Evolutionary conservation across 345 rosid genomes (phyloP), one percentile per base, ranked within the genome.

Genomic region (Dipteronia sinensis): DNA sequence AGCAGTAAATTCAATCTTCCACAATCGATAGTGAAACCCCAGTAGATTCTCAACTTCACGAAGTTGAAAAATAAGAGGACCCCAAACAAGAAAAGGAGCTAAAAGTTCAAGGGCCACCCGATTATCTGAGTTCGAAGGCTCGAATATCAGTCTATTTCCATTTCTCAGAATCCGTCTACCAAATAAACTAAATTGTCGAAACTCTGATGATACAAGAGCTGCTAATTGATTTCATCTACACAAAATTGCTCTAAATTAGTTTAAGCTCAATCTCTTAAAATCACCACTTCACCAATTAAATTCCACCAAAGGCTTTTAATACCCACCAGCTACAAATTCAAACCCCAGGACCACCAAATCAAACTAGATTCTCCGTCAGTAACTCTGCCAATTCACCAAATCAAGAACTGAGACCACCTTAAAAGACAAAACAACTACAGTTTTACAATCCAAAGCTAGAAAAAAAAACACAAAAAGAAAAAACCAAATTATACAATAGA

Each of bases 381-480:
- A 11, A 74, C 81, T 79, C 62, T 23, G 1, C 19, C 77, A 80
- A 51, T 68, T 78, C 80, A 71, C 53, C 71, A 85, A 77, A 83
- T 38, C 49, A 76, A 15, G 56, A 66, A 77, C 69, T 1, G 76
- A 81, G 76, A 7, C 72, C 40, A 82, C 73, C 63, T 81, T 76
- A 68, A 27, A 23, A 1, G 71, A 31, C 10, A 69, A 70, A 80
- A 46, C 38, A 55, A 23, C 69, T 47, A 20, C 75, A 74, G 71
- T 69, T 73, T 62, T 64, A 66, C 63, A 81, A 81, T 68, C 73
- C 46, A 34, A 59, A 38, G 17, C 2, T 1, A 49, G 16, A 7
- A 56, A 61, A 49, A 49, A 27, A 17, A 62, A 31, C 1, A 29
- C 1, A 29, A 29, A 29, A 17, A 20, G n/a, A 49, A 10, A n/a